These are phyloP conservation scores for Austroboletus novae-zelandiae DNA, from an alignment of 1,284 basidiomycete species.

Conservation along the genomic window DNA sequence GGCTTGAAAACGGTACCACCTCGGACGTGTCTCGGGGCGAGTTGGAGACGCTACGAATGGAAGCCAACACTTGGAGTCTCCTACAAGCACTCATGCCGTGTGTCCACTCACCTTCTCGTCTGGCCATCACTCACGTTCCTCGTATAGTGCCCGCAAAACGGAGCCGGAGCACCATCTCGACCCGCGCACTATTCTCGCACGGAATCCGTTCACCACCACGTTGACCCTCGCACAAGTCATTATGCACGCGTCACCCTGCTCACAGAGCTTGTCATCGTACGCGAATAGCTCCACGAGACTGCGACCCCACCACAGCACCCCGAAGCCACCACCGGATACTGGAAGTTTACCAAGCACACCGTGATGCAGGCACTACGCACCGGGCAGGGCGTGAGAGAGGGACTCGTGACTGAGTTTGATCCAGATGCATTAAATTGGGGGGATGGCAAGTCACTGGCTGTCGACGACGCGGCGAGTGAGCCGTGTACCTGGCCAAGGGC, in stretches of 20 bases:
- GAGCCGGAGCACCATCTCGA: slow-evolving; percentile 44
- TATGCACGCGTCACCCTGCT: slow-evolving; percentile 61
- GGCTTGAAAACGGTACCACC: slow-evolving; percentile 45
- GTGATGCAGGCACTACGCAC: slow-evolving; percentile 64
- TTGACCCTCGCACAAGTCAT: slow-evolving; percentile 69
- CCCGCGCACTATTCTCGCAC: slow-evolving; percentile 50
- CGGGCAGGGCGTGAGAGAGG: slow-evolving; percentile 45
- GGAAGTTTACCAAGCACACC: slow-evolving; percentile 77
- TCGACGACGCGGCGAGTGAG: slow-evolving; percentile 68
- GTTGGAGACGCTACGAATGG: slow-evolving; percentile 62
- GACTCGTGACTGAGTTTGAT: slow-evolving; percentile 67
- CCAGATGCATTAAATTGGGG: slow-evolving; percentile 68
- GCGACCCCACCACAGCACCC: slow-evolving; percentile 57
- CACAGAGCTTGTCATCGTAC: slow-evolving; percentile 69
- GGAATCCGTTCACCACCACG: slow-evolving; percentile 79
- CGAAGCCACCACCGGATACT: slow-evolving; percentile 75
- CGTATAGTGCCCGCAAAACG: slow-evolving; percentile 59
- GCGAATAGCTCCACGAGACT: slow-evolving; percentile 80
- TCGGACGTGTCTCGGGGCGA: slow-evolving; percentile 45
- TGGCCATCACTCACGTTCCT: slow-evolving; percentile 11
- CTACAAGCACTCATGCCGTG: slow-evolving; percentile 74
- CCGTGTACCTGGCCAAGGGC: neutral
- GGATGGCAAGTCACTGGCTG: slow-evolving; percentile 54
- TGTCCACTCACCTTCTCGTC: slow-evolving; percentile 16
- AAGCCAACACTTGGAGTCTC: slow-evolving; percentile 80